Conservation (phyloP, 768 basidiomycete genomes). For the Suillus hirtellus region DNA sequence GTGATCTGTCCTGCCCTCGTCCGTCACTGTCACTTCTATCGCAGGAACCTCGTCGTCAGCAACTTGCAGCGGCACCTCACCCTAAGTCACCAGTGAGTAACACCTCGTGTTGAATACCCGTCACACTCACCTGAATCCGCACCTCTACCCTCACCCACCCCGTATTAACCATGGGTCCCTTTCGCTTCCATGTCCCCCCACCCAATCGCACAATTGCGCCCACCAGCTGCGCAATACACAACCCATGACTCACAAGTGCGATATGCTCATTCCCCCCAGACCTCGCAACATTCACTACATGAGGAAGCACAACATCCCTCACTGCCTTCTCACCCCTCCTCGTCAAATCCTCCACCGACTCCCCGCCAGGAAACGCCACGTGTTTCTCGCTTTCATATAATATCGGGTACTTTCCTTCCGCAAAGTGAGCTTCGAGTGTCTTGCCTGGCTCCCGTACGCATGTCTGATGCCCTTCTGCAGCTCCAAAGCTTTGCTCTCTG, state of each 20-base stretch:
- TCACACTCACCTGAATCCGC: conserved; percentile 42
- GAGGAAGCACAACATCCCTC: conserved; percentile 49
- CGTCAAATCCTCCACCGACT: conserved; percentile 64
- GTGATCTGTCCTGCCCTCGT: conserved; percentile 59
- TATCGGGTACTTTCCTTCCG: conserved; percentile 53
- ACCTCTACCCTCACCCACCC: conserved; percentile 64
- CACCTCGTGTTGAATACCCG: not conserved
- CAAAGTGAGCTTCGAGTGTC: conserved; percentile 48
- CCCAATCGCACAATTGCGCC: conserved; percentile 47
- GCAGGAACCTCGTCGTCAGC: conserved; percentile 31
- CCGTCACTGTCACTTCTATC: conserved; percentile 45
- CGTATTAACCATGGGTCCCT: conserved; percentile 53
- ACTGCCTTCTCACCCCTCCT: conserved; percentile 53
- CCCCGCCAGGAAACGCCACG: conserved; percentile 63
- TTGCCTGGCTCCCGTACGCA: conserved; percentile 24
- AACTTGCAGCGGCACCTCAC: conserved; percentile 24
- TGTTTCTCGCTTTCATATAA: conserved; percentile 37
- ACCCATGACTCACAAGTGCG: conserved; percentile 74
- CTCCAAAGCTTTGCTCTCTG: conserved; percentile 70
- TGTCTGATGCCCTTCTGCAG: conserved; percentile 65
- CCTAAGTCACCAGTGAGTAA: conserved; percentile 24
- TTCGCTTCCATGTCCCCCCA: conserved; percentile 23
- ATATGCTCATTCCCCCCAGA: conserved; percentile 47
- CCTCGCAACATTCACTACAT: conserved; percentile 48
- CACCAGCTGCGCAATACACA: conserved; percentile 64